These are phyloP conservation scores for Candida tetrigidarum DNA, from an alignment of 1,139 yeast species.

Conservation along the genomic window DNA sequence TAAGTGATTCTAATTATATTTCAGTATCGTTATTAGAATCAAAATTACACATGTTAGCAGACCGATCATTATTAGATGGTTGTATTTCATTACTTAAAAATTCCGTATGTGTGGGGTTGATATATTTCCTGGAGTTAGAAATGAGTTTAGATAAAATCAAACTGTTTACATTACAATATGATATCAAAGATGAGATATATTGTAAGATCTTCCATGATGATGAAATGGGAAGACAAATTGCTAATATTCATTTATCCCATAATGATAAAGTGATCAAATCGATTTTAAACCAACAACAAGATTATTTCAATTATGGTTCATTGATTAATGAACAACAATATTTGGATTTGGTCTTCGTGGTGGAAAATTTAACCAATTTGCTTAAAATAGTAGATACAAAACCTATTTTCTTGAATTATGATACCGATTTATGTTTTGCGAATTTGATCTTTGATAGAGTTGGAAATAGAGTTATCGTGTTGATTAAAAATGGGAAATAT, in stretches of 20 bases:
- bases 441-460: constrained; percentile 58
- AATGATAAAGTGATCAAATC: constrained; percentile 19
- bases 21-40: constrained; percentile 34
- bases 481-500: constrained; percentile 52
- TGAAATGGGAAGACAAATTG: constrained; percentile 12
- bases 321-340: constrained; percentile 17
- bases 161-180: constrained; percentile 31
- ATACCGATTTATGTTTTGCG: constrained; percentile 57
- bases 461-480: constrained; percentile 57
- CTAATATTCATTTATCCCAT: constrained; percentile 13
- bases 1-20: constrained; percentile 41
- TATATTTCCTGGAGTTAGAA: constrained; percentile 59
- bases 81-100: constrained; percentile 52
- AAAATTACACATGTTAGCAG: constrained; percentile 41
- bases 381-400: constrained; percentile 48
- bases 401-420: constrained; percentile 54
- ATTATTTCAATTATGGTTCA: constrained; percentile 31
- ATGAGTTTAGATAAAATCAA: constrained; percentile 52
- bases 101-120: constrained; percentile 47
- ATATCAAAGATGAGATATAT: constrained; percentile 34
- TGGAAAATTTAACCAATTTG: constrained; percentile 42
- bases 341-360: constrained; percentile 19
- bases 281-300: constrained; percentile 9
- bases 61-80: constrained; percentile 54
- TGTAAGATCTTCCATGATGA: constrained; percentile 28